phyloP scores from a whole-genome alignment of 495 filamentous ascomycete genomes.

The Cetradonia linearis region DNA sequence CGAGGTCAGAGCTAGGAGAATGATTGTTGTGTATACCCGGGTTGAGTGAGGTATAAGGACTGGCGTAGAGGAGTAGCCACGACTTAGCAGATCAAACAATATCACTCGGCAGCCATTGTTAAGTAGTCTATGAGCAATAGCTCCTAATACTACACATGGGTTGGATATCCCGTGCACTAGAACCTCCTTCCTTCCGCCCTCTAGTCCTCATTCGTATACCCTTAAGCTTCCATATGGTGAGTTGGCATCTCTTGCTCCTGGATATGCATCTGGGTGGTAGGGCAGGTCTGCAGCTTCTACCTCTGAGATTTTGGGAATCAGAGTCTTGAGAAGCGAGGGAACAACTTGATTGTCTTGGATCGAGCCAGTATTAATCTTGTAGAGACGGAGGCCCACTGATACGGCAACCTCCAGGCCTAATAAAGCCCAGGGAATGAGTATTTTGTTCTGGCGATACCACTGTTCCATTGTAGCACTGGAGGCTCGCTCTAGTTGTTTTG shows the following conservation, averaged over 20 bases:
- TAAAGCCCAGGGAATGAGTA: neutral
- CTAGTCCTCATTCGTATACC: conserved; percentile 88
- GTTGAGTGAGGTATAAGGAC: conserved; percentile 57
- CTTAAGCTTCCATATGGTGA: conserved; percentile 71
- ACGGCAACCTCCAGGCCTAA: conserved; percentile 7
- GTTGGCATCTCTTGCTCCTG: conserved; percentile 61
- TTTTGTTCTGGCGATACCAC: conserved; percentile 7
- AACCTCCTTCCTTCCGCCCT: conserved; percentile 64
- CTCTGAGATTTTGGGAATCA: conserved; percentile 38
- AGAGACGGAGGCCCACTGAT: neutral
- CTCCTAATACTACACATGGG: conserved; percentile 59
- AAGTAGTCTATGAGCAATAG: conserved; percentile 49
- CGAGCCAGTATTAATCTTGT: conserved; percentile 10
- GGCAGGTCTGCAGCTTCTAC: conserved; percentile 44
- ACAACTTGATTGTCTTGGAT: conserved; percentile 20
- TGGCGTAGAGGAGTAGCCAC: conserved; percentile 68
- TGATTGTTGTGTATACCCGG: conserved; percentile 64
- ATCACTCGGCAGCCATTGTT: conserved; percentile 72
- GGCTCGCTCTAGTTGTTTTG: too few species aligned
- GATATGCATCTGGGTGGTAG: conserved; percentile 65
- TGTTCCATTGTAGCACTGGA: conserved; percentile 7
- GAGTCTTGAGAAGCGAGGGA: conserved; percentile 38
- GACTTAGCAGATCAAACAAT: conserved; percentile 64
- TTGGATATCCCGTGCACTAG: conserved; percentile 83
- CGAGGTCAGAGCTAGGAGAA: conserved; percentile 60